Base-by-base conservation (phyloP, 148 eudicot species). In the Euryodendron excelsum region DNA sequence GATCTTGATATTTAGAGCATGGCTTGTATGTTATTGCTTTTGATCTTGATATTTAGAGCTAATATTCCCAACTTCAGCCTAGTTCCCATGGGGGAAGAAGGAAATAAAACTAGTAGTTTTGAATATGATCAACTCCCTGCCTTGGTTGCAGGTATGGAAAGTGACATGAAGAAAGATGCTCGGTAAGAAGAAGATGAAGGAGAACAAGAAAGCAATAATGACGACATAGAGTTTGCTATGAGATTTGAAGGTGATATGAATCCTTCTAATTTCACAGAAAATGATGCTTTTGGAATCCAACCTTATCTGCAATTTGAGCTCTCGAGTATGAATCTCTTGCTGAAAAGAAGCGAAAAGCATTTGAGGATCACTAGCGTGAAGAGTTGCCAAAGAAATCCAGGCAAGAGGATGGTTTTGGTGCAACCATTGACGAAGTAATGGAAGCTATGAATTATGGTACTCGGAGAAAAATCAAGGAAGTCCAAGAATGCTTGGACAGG, bases 181-280 rank as follows among this genome's bases (percentile, higher is more conserved):
- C 37, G 30, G 15, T 20, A 30, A 63, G 67, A 63, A 56, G 61
- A 56, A 63, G 67, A 63, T 5, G 45, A 41, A 41, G 45, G 45
- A 18, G 67, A 63, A 18, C 18, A 17, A 62, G 67, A 63, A 63
- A 21, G 10, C 30, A 63, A 63, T 31, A 63, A 34, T 31, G 67
- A 63, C 28, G 67, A 63, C 3, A 36, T 18, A 28, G 67, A 63
- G 67, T 63, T 63, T 63, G 67, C 67, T 63, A 34, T 63, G 37
- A 63, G n/a, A 63, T 63, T 63, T 31, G 67, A 63, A 63, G 67
- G 67, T 63, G 67, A 63, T 34, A 63, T 63, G 67, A 63, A 63
- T 31, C 67, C 67, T 63, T 63, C 30, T 63, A 36, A 63, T 63
- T 63, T 63, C 37, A 63, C 67, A 2, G 67, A 63, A 30, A n/a